Conservation (phyloP, 75 land plant species). For the Pinus taeda region DNA sequence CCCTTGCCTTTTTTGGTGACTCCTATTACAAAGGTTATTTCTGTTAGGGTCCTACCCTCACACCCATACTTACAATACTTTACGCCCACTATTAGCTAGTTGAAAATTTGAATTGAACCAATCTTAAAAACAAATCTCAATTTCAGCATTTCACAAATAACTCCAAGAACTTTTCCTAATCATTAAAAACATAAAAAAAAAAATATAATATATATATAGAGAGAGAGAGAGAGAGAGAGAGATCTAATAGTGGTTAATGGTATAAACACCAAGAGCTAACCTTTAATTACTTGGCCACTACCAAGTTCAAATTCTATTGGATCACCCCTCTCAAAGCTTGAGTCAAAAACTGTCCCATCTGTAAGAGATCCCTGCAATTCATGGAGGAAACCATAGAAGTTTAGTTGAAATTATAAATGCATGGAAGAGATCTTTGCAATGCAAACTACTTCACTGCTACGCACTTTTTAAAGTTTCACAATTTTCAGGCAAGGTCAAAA, state of each 20-base stretch:
- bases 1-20: too few relatives aligned
- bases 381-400: not conserved
- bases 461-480: not conserved
- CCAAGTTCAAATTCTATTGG: conserved; percentile 95
- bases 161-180: not conserved
- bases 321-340: conserved; percentile 86
- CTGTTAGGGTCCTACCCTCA: too few relatives aligned
- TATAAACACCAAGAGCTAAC: conserved; percentile 19
- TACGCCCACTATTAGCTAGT: too few relatives aligned
- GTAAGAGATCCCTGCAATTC: conserved; percentile 74
- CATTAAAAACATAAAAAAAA: too few relatives aligned
- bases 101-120: too few relatives aligned
- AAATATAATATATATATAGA: too few relatives aligned
- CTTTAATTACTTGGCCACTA: conserved; percentile 91
- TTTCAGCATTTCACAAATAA: not conserved
- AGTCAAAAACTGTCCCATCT: conserved; percentile 93
- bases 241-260: not conserved
- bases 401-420: not conserved
- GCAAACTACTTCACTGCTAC: not conserved
- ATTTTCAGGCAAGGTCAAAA: not conserved
- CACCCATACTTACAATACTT: too few relatives aligned
- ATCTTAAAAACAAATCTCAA: not conserved
- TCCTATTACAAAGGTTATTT: too few relatives aligned
- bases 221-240: not conserved
- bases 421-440: not conserved